Base-by-base conservation (phyloP, 805 yeast species). In the Sungouiella thailandica region DNA sequence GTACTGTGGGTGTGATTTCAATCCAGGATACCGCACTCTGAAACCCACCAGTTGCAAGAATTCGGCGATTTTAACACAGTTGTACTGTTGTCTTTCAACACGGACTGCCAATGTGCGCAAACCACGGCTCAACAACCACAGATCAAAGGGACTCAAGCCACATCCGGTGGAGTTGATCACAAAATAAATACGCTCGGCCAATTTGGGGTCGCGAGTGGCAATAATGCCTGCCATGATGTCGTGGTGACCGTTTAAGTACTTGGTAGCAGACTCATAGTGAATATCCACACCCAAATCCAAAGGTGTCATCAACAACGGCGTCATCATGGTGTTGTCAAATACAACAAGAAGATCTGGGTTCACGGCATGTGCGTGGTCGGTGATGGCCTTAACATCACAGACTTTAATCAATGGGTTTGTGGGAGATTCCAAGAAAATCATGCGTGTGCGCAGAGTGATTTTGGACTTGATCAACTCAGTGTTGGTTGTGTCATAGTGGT, bases 321-420 rank as follows among this genome's bases (percentile, higher is more conserved):
- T 80, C 94, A 89, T 83, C 97, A 89, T 89, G 39, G 97, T 90
- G 68, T 90, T 89, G 62, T 89, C 97, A 41, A 89, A 89, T 10
- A 86, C 95, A 25, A 86, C 79, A 31, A 81, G 55, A 34, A 83
- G 70, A 24, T 79, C 71, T 12, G 94, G 87, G 52, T 72, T 81
- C 26, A 72, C 67, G 27, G 61, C 55, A 53, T 86, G 93, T 28
- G 89, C 88, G 41, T 74, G 67, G 24, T 65, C 63, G 12, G 88
- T 63, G 39, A 88, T 78, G 22, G 76, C 63, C 40, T 75, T 78
- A 34, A 89, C 76, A 55, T 90, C 95, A 38, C 85, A 79, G 39
- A 89, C 84, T 61, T 87, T 85, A 58, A 88, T 84, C 46, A 88
- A 72, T 13, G 97, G 97, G 58, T 89, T 89, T 2, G 97, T 90